phyloP scores from a whole-genome alignment of 768 basidiomycete species.

The Pleurotus salmoneostramineus region DNA sequence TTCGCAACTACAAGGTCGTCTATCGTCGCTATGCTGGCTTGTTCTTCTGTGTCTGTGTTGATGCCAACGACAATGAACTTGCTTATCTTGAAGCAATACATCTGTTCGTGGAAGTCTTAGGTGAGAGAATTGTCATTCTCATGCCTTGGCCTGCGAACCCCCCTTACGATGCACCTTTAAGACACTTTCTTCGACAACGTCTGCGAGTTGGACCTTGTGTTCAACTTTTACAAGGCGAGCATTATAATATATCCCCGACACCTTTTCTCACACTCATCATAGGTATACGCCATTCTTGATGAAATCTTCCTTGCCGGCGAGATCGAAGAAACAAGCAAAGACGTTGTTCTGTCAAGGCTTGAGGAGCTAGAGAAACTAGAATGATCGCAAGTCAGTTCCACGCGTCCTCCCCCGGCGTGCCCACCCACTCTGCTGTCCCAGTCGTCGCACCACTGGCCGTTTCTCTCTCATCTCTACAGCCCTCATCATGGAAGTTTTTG shows the following conservation, averaged over 20 bases:
- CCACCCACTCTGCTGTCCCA: neutral
- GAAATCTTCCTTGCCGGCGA: constrained; percentile 98
- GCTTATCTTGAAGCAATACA: constrained; percentile 98
- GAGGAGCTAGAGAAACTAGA: constrained; percentile 94
- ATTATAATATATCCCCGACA: neutral
- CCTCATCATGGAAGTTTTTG: neutral
- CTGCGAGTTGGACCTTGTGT: constrained; percentile 95
- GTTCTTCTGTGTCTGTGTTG: constrained; percentile 97
- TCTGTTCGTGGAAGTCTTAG: constrained; percentile 95
- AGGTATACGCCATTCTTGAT: constrained; percentile 98
- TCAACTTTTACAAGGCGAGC: constrained; percentile 94
- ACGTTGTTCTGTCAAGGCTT: constrained; percentile 86
- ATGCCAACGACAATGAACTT: constrained; percentile 97
- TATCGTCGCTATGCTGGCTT: constrained; percentile 96
- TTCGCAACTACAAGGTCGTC: constrained; percentile 96
- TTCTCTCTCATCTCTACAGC: neutral
- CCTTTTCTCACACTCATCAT: neutral
- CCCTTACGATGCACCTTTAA: constrained; percentile 23
- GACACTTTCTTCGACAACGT: constrained; percentile 99
- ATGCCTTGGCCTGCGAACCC: neutral
- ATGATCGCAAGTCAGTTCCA: constrained; percentile 26
- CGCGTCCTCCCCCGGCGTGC: neutral
- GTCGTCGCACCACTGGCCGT: neutral
- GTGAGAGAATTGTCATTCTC: constrained; percentile 38
- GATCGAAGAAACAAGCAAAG: constrained; percentile 97